Evolutionary conservation across 345 rosid genomes (phyloP).

Genomic region (Raphanus raphanistrum): DNA sequence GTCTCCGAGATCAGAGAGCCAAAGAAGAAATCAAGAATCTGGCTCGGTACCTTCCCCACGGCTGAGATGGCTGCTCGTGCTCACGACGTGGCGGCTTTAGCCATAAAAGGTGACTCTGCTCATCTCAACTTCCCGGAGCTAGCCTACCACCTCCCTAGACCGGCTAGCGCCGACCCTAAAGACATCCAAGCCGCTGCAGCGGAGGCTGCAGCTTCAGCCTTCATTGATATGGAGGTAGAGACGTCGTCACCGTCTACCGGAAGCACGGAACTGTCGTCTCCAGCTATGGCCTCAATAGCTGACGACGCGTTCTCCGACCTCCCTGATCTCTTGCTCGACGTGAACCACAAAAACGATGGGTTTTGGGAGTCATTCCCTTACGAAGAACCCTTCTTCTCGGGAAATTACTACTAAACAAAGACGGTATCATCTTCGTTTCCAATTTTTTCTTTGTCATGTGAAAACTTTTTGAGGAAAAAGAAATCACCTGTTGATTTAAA

Average conservation of each 20-base stretch:
- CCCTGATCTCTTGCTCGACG: constrained; percentile 60
- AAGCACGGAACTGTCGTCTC: constrained; percentile 24
- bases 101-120: constrained; percentile 78
- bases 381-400: constrained; percentile 33
- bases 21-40: constrained; percentile 87
- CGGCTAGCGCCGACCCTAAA: constrained; percentile 63
- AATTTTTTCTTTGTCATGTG: constrained; percentile 7
- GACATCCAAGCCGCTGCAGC: constrained; percentile 91
- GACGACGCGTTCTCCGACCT: constrained; percentile 71
- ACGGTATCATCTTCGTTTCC: constrained; percentile 15
- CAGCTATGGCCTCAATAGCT: background rate
- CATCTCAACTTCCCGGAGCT: constrained; percentile 89
- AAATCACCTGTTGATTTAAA: constrained; percentile 15
- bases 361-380: constrained; percentile 41
- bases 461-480: constrained; percentile 11
- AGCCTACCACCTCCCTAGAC: constrained; percentile 71
- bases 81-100: constrained; percentile 88
- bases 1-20: constrained; percentile 97
- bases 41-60: constrained; percentile 91
- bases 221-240: constrained; percentile 21
- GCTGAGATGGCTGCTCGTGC: constrained; percentile 99
- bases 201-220: constrained; percentile 51
- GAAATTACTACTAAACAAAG: constrained; percentile 17
- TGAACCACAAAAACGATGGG: constrained; percentile 44
- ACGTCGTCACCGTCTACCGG: constrained; percentile 25